These are phyloP conservation scores for Tuber aestivum DNA, from an alignment of 495 filamentous ascomycete species.

Conservation along the genomic window DNA sequence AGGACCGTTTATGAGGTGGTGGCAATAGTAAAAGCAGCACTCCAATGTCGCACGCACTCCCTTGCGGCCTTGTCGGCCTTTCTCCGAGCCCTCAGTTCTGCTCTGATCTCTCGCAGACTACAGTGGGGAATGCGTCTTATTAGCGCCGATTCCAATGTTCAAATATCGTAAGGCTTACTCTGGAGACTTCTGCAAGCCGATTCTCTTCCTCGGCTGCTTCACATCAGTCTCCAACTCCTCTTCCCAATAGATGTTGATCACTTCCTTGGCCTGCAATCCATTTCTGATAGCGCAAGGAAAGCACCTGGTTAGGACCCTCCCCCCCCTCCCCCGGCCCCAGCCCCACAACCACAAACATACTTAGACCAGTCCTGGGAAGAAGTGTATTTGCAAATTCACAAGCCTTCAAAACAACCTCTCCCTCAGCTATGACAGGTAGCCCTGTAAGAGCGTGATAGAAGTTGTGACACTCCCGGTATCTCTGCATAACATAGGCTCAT, in stretches of 20 bases:
- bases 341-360: slow-evolving; percentile 61
- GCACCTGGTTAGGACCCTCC: slow-evolving; percentile 67
- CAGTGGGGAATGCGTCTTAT: background rate
- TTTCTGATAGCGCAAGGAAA: slow-evolving; percentile 86
- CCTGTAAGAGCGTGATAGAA: slow-evolving; percentile 97
- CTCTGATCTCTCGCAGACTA: slow-evolving; percentile 69
- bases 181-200: slow-evolving; percentile 81
- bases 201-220: slow-evolving; percentile 60
- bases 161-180: slow-evolving; percentile 50
- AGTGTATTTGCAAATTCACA: slow-evolving; percentile 94
- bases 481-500: slow-evolving; percentile 97
- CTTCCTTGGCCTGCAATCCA: slow-evolving; percentile 66
- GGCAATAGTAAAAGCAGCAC: background rate
- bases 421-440: slow-evolving; percentile 82
- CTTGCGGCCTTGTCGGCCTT: slow-evolving; percentile 56
- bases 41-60: slow-evolving; percentile 2
- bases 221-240: slow-evolving; percentile 86
- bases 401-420: slow-evolving; percentile 89
- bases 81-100: slow-evolving; percentile 60
- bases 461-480: slow-evolving; percentile 95
- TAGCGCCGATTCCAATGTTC: background rate
- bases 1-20: too few species aligned
- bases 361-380: slow-evolving; percentile 89
- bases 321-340: slow-evolving; percentile 70
- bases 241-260: slow-evolving; percentile 99